Evolutionary conservation across 2,329 filamentous ascomycete species (phyloP).

Genomic region (Fusarium guadeloupense): DNA sequence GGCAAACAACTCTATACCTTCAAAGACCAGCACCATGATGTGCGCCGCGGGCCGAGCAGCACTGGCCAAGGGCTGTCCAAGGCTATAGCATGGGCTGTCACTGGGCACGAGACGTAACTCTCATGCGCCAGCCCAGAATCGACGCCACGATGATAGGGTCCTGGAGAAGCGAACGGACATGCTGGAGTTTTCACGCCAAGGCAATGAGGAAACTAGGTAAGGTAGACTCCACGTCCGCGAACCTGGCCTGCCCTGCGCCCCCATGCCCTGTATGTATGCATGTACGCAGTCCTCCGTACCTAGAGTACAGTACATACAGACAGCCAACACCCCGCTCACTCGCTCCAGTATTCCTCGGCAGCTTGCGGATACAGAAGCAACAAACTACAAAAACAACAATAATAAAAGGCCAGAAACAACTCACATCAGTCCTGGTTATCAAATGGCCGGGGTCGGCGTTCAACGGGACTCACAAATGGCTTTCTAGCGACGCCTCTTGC

Average conservation of each 20-base stretch:
- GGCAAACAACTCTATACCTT: conserved; percentile 39
- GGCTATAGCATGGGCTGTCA: conserved; percentile 25
- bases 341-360: conserved; percentile 32
- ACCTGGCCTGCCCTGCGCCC: conserved; percentile 15
- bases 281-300: conserved; percentile 24
- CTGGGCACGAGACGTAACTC: conserved; percentile 41
- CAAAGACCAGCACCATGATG: conserved; percentile 37
- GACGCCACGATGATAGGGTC: conserved; percentile 38
- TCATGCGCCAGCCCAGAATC: conserved; percentile 42
- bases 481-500: conserved; percentile 37
- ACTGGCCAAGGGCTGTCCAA: conserved; percentile 29
- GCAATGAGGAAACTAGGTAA: conserved; percentile 12
- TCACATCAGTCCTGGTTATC: conserved; percentile 32
- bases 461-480: conserved; percentile 37
- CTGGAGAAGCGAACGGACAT: conserved; percentile 30
- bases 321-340: conserved; percentile 25
- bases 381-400: conserved; percentile 31
- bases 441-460: conserved; percentile 41
- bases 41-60: conserved; percentile 42
- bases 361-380: conserved; percentile 32
- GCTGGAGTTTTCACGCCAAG: conserved; percentile 32
- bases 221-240: conserved; percentile 27
- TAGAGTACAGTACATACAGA: conserved; percentile 4
- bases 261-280: conserved; percentile 27
- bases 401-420: conserved; percentile 28